Conservation (phyloP, 2,329 filamentous ascomycete genomes). For the Aspergillus sp. region DNA sequence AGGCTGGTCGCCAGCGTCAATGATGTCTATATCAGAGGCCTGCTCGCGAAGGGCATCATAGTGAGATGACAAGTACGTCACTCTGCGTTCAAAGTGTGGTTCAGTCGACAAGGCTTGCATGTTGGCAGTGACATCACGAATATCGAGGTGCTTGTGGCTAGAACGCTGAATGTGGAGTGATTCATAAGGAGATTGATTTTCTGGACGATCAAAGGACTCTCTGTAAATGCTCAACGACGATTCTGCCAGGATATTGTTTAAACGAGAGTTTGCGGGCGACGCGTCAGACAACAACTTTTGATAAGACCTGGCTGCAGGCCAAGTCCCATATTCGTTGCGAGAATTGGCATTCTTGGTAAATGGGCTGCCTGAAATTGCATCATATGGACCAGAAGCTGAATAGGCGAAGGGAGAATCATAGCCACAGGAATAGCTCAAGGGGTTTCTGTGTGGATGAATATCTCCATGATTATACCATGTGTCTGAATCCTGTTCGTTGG, state of each 20-base stretch:
- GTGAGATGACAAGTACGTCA: not conserved
- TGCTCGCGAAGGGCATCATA: not conserved
- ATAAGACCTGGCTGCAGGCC: not conserved
- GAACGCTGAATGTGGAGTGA: conserved; percentile 1
- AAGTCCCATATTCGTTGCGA: not conserved
- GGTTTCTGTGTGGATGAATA: conserved; percentile 13
- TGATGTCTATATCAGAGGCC: not conserved
- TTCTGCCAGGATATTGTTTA: not conserved
- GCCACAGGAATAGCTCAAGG: conserved; percentile 14
- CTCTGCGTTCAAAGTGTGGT: not conserved
- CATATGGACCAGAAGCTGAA: conserved; percentile 1
- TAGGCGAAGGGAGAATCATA: conserved; percentile 3
- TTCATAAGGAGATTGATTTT: conserved; percentile 11
- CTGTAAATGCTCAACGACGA: conserved; percentile 9
- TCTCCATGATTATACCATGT: conserved; percentile 8
- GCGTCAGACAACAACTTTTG: not conserved
- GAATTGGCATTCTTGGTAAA: conserved; percentile 2
- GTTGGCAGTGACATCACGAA: not conserved
- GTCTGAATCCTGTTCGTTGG: not conserved
- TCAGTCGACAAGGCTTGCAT: not conserved
- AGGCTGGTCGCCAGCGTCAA: too few relatives aligned
- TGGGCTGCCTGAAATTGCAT: conserved; percentile 5
- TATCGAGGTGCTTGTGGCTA: not conserved
- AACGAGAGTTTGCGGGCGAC: not conserved
- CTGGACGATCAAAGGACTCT: conserved; percentile 9